A percentile compares a stretch with the other conserved stretches of the same genome.
Conservation (phyloP, 2,329 filamentous ascomycete genomes). For the Cytospora chrysosperma region DNA sequence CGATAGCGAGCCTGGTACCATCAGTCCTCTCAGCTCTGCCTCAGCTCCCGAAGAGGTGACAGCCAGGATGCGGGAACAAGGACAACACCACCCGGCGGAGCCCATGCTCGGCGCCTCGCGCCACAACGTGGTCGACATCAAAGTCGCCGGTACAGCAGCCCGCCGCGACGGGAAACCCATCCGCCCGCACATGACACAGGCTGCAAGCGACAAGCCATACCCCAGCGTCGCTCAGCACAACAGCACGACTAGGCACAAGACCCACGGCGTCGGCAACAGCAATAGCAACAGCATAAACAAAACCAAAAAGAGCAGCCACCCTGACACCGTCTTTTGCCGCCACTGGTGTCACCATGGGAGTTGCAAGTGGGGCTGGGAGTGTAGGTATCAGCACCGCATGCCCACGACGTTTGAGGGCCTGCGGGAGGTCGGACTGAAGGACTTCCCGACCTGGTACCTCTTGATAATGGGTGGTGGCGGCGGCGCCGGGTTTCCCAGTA, state of each 20-base stretch:
- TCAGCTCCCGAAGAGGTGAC: neutral
- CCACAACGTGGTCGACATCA: neutral
- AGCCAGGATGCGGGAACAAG: neutral
- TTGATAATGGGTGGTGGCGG: slow-evolving; percentile 7
- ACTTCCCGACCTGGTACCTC: slow-evolving; percentile 45
- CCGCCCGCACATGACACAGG: slow-evolving; percentile 9
- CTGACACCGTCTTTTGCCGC: slow-evolving; percentile 36
- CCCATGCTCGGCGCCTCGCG: slow-evolving; percentile 6
- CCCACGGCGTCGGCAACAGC: neutral
- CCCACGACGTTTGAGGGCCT: slow-evolving; percentile 43
- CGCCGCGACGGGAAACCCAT: neutral
- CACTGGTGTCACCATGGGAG: slow-evolving; percentile 49
- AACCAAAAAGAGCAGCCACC: neutral
- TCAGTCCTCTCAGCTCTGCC: neutral
- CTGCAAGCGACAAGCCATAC: neutral
- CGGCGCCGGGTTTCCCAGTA: neutral
- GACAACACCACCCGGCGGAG: neutral
- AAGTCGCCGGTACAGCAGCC: neutral
- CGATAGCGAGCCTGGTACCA: neutral
- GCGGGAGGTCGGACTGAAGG: slow-evolving; percentile 40
- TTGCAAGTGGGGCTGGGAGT: slow-evolving; percentile 45
- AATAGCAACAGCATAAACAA: too few species aligned
- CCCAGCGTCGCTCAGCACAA: neutral
- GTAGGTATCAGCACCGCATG: slow-evolving; percentile 48
- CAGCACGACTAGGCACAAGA: slow-evolving; percentile 1